phyloP scores from a whole-genome alignment of 805 yeast genomes.

The Sugiyamaella valdiviana region DNA sequence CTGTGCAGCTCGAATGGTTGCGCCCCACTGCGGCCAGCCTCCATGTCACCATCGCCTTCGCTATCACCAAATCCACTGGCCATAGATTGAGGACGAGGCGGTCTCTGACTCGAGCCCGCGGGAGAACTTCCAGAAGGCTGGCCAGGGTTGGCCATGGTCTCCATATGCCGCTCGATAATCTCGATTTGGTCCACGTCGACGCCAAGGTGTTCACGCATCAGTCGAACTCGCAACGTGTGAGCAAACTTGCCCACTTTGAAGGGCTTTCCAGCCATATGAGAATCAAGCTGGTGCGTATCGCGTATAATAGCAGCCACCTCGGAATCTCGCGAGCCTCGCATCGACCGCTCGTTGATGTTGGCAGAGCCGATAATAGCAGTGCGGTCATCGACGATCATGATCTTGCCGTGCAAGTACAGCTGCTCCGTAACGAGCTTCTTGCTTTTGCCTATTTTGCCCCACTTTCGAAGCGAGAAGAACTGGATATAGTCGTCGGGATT shows the following conservation, averaged over 20 bases:
- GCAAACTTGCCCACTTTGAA: slow-evolving; percentile 83
- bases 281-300: slow-evolving; percentile 61
- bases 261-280: slow-evolving; percentile 71
- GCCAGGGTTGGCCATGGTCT: slow-evolving; percentile 11
- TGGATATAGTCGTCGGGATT: slow-evolving; percentile 86
- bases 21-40: background rate
- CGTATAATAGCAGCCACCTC: slow-evolving; percentile 87
- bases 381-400: slow-evolving; percentile 87
- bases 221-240: slow-evolving; percentile 76
- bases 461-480: slow-evolving; percentile 85
- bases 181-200: slow-evolving; percentile 85
- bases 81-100: background rate
- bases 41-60: background rate
- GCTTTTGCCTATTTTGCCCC: slow-evolving; percentile 86
- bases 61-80: slow-evolving; percentile 9
- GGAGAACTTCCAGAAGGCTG: background rate
- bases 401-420: slow-evolving; percentile 87
- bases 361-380: slow-evolving; percentile 96
- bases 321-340: slow-evolving; percentile 90
- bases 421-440: slow-evolving; percentile 79
- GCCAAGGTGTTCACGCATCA: slow-evolving; percentile 96
- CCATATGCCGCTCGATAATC: slow-evolving; percentile 67
- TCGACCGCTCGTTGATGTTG: slow-evolving; percentile 91
- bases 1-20: slow-evolving; percentile 35
- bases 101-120: background rate